These are phyloP conservation scores for Solanum virginianum DNA, from an alignment of 257 asterid species.

Conservation along the genomic window DNA sequence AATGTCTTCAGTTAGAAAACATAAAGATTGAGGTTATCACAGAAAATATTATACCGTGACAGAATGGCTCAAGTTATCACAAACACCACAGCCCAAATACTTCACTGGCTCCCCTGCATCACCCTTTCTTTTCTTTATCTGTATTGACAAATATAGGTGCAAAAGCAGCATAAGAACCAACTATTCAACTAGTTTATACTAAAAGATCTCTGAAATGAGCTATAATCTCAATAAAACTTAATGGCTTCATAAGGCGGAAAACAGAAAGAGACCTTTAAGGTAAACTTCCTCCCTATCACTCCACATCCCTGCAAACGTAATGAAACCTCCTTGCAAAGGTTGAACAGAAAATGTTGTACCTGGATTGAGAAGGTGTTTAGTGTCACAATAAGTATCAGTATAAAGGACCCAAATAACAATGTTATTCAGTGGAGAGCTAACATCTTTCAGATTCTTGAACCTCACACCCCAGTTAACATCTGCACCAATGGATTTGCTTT, in stretches of 20 bases:
- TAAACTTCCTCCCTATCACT: constrained; percentile 68
- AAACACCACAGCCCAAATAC: constrained; percentile 92
- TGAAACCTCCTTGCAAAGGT: constrained; percentile 84
- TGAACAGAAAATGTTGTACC: constrained; percentile 47
- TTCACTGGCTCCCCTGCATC: constrained; percentile 86
- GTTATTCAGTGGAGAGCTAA: constrained; percentile 20
- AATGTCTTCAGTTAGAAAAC: background rate
- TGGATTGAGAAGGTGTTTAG: constrained; percentile 21
- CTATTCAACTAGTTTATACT: background rate
- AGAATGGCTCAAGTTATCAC: constrained; percentile 89
- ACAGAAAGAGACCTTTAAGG: constrained; percentile 55
- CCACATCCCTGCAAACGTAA: constrained; percentile 85
- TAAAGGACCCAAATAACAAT: background rate
- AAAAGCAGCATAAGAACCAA: background rate
- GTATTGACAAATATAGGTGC: background rate
- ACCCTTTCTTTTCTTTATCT: constrained; percentile 81
- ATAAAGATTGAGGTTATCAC: background rate
- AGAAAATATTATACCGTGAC: constrained; percentile 45
- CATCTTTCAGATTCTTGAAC: constrained; percentile 72
- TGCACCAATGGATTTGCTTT: constrained; percentile 86
- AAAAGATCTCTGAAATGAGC: background rate
- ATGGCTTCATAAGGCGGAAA: background rate
- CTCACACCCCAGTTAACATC: constrained; percentile 99
- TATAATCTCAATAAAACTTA: background rate
- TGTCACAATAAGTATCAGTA: background rate